Evolutionary conservation across 331 rosid genomes (phyloP).

Genomic region (Quercus phellos): DNA sequence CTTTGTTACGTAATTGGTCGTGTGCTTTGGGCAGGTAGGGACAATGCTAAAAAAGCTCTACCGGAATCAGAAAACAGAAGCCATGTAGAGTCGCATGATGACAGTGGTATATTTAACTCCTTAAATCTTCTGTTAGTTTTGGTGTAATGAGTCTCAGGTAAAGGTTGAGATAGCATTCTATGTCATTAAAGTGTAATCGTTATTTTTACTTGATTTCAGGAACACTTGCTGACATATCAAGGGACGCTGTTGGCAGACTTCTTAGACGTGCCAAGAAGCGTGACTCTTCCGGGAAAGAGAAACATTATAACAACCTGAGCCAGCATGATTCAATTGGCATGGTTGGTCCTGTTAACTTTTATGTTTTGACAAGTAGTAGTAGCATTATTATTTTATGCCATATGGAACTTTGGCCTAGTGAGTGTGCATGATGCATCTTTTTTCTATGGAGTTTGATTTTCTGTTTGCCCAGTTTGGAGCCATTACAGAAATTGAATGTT

Average conservation of each 20-base stretch:
- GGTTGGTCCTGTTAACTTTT: constrained; percentile 38
- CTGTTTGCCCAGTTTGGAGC: constrained; percentile 2
- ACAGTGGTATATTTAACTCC: constrained; percentile 21
- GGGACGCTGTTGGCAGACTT: constrained; percentile 59
- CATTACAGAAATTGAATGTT: not conserved
- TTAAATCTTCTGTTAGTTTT: not conserved
- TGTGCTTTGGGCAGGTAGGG: constrained; percentile 21
- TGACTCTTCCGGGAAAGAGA: constrained; percentile 35
- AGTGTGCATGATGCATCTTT: constrained; percentile 6
- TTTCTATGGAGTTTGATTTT: not conserved
- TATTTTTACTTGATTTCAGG: constrained; percentile 44
- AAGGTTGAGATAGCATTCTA: not conserved
- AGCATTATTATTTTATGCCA: not conserved
- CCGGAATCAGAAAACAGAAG: constrained; percentile 30
- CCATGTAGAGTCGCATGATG: constrained; percentile 22
- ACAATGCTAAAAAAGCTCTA: constrained; percentile 24
- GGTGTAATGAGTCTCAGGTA: not conserved
- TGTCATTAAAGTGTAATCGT: not conserved
- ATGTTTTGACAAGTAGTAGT: not conserved
- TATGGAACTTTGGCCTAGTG: not conserved
- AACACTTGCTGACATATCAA: constrained; percentile 45
- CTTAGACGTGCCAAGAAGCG: constrained; percentile 41
- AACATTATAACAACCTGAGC: not conserved
- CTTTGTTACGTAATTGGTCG: not conserved
- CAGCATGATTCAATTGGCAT: constrained; percentile 18